phyloP scores from a whole-genome alignment of 352 stramenopile genomes.

The Thalassiosira exigua region DNA sequence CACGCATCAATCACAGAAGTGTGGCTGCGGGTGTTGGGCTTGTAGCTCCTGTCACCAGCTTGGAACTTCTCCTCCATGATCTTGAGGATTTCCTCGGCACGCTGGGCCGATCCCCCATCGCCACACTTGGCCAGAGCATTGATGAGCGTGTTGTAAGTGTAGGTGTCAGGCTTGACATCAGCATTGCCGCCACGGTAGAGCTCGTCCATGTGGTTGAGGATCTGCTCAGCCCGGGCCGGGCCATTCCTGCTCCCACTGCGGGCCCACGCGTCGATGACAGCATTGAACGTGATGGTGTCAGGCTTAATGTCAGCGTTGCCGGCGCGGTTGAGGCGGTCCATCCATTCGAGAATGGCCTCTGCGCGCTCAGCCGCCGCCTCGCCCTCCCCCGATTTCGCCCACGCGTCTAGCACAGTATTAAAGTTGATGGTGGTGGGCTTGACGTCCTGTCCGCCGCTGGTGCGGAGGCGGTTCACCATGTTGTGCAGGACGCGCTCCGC shows the following conservation, averaged over 20 bases:
- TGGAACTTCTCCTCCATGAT: constrained; percentile 75
- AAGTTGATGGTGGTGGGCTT: constrained; percentile 85
- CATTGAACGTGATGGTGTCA: constrained; percentile 83
- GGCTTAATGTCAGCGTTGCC: constrained; percentile 74
- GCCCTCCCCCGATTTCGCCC: constrained; percentile 78
- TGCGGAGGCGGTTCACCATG: constrained; percentile 78
- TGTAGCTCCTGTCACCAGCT: constrained; percentile 76
- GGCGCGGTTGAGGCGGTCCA: constrained; percentile 76
- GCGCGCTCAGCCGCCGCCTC: constrained; percentile 73
- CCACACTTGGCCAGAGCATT: constrained; percentile 75
- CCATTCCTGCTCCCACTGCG: constrained; percentile 72
- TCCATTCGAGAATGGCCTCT: constrained; percentile 84
- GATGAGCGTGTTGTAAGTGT: constrained; percentile 83
- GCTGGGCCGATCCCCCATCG: constrained; percentile 63
- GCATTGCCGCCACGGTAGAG: constrained; percentile 74
- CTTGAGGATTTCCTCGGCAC: constrained; percentile 76
- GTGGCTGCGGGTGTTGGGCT: constrained; percentile 77
- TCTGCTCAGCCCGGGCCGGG: constrained; percentile 75
- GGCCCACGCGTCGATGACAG: constrained; percentile 82
- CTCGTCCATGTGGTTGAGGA: constrained; percentile 84
- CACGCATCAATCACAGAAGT: constrained; percentile 79
- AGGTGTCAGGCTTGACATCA: constrained; percentile 80
- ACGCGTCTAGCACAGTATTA: constrained; percentile 79
- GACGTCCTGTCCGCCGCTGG: constrained; percentile 66
- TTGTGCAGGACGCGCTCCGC: constrained; percentile 81